These are phyloP conservation scores for Xylariaceae sp. DNA, from an alignment of 2,329 filamentous ascomycete genomes.

Conservation along the genomic window DNA sequence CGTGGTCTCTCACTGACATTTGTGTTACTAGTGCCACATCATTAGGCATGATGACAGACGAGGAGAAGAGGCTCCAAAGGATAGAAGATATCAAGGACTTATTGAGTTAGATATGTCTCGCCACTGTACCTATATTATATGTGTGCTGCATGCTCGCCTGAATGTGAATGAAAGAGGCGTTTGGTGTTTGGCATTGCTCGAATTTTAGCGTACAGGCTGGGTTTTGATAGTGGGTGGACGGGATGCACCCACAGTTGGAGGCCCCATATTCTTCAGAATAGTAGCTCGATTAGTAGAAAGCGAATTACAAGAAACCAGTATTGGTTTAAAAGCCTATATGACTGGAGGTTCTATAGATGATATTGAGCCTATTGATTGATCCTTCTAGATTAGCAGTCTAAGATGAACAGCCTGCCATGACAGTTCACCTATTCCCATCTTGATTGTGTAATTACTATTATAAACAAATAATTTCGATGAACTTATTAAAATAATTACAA, in stretches of 20 bases:
- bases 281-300: too few species aligned
- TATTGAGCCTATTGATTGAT: too few species aligned
- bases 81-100: constrained; percentile 95
- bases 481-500: too few species aligned
- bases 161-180: neutral
- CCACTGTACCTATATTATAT: neutral
- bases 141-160: neutral
- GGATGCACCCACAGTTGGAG: too few species aligned
- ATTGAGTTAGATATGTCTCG: constrained; percentile 60
- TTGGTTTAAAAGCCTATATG: too few species aligned
- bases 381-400: too few species aligned
- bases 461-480: neutral
- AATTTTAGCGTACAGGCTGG: too few species aligned
- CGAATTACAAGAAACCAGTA: too few species aligned
- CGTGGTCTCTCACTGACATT: constrained; percentile 6
- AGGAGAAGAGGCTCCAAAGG: constrained; percentile 86
- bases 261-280: too few species aligned
- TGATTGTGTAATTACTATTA: neutral
- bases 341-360: too few species aligned
- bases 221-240: too few species aligned
- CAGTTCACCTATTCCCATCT: neutral
- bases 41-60: constrained; percentile 91
- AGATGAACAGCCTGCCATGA: neutral
- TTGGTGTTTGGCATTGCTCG: too few species aligned
- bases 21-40: constrained; percentile 74